Evolutionary conservation across 768 basidiomycete genomes (phyloP).

Genomic region (Pleurotus giganteus): DNA sequence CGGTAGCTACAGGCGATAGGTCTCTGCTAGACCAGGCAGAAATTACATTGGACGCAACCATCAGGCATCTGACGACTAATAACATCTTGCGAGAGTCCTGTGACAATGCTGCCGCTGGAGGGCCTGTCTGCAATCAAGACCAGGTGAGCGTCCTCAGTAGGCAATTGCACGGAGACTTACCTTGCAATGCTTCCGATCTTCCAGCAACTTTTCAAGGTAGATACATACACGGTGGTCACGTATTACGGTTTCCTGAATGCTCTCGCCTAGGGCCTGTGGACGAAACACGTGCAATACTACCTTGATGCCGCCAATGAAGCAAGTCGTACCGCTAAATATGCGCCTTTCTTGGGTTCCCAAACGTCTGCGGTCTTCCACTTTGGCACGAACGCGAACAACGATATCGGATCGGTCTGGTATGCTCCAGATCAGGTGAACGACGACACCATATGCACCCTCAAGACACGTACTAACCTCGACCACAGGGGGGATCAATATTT

Average conservation of each 20-base stretch:
- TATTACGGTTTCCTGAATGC: not conserved
- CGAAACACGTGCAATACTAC: constrained; percentile 49
- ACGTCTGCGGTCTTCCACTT: constrained; percentile 41
- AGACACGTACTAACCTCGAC: not conserved
- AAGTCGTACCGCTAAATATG: constrained; percentile 42
- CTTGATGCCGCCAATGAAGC: constrained; percentile 43
- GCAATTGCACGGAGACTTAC: not conserved
- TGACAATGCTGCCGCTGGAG: constrained; percentile 40
- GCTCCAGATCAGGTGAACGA: constrained; percentile 34
- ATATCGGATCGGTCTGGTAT: constrained; percentile 49
- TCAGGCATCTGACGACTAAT: constrained; percentile 34
- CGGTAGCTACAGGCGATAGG: constrained; percentile 34
- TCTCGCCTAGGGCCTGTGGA: constrained; percentile 44
- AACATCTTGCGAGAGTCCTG: constrained; percentile 51
- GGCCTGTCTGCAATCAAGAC: constrained; percentile 41
- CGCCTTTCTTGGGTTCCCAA: constrained; percentile 37
- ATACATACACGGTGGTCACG: not conserved
- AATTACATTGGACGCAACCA: constrained; percentile 51
- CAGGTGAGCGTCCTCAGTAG: constrained; percentile 28
- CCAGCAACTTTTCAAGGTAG: constrained; percentile 45
- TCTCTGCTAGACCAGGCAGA: constrained; percentile 46
- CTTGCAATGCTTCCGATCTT: not conserved
- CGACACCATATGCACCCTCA: not conserved
- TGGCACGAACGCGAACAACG: constrained; percentile 34
- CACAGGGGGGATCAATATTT: constrained; percentile 40